phyloP scores from a whole-genome alignment of 1,284 basidiomycete species.

The Pseudozyma sp. region DNA sequence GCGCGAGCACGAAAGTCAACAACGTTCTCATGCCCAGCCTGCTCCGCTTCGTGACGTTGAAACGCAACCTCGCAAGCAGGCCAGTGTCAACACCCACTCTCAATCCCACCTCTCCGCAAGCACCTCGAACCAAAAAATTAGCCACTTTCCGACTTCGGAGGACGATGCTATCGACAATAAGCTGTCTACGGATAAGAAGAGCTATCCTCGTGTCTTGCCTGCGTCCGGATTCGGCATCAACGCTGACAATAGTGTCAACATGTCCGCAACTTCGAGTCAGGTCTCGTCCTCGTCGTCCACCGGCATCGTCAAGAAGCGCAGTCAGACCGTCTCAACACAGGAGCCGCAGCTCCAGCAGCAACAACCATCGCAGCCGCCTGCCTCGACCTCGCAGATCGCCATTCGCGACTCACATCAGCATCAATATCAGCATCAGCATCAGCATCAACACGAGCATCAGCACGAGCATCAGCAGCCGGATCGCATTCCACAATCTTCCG shows the following conservation, averaged over 20 bases:
- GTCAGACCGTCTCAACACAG: conserved; percentile 24
- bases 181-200: conserved; percentile 14
- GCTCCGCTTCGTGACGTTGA: conserved; percentile 4
- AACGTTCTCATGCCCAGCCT: conserved; percentile 6
- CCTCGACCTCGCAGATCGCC: too few relatives aligned
- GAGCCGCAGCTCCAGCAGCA: conserved; percentile 13
- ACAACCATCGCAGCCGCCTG: conserved; percentile 1
- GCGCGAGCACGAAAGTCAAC: conserved; percentile 34
- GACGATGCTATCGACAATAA: conserved; percentile 14
- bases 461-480: conserved; percentile 23
- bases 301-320: conserved; percentile 26
- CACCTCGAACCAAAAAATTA: conserved; percentile 43
- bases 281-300: conserved; percentile 36
- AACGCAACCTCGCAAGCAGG: conserved; percentile 6
- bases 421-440: conserved; percentile 4
- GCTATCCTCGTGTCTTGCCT: conserved; percentile 28
- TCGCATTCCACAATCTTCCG: conserved; percentile 10
- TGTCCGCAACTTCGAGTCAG: conserved; percentile 35
- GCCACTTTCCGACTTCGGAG: conserved; percentile 13
- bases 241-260: conserved; percentile 35
- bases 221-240: conserved; percentile 29
- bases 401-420: conserved; percentile 2
- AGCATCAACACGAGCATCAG: conserved; percentile 1
- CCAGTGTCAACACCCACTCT: conserved; percentile 3
- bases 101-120: conserved; percentile 13